Base-by-base conservation (phyloP, 768 basidiomycete species). In the Glaciozyma antarctica region DNA sequence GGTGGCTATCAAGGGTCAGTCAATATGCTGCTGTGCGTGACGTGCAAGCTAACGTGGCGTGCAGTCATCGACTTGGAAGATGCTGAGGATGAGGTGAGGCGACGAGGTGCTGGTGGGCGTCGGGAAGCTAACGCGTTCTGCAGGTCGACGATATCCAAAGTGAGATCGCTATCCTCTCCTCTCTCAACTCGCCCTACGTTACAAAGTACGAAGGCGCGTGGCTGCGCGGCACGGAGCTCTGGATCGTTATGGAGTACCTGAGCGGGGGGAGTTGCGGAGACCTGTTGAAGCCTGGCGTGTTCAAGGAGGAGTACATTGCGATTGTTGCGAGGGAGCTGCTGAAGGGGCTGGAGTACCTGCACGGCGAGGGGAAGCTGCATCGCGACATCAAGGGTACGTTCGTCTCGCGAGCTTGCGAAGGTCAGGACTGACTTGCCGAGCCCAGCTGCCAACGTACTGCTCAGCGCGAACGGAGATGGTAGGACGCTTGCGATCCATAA, bases 271-370 rank as follows among this genome's bases (percentile, higher is more conserved):
- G 92, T 63, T 98, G 94, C 78, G 93, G 91, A 44, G 67, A 66
- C 62, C 53, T 69, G 32, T 62, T 99, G 90, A 98, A 98, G 80
- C 90, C 94, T 2, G 95, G 95, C 17, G 88, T 91, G 5, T 97
- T 99, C 77, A 82, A 90, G 68, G 95, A 99, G 80, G 95, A 99
- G 75, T 97, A 99, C 74, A 98, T 99, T 70, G 95, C 94, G 10
- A 98, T 98, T 75, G 88, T 99, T 72, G 84, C 90, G 54, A 84
- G 89, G 56, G 95, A 99, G 77, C 82, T 99, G 16, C 81, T 98
- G 47, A 84, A 84, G 51, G 95, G 95, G 47, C 80, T 99, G 55
- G 93, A 97, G 60, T 99, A 99, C 76, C 83, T 99, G 58, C 95
- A 99, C 74, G 84, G 83, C 15, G 93, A 98, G 77, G 91, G 92